Base-by-base conservation (phyloP, 495 filamentous ascomycete genomes). In the Xylaria flabelliformis region DNA sequence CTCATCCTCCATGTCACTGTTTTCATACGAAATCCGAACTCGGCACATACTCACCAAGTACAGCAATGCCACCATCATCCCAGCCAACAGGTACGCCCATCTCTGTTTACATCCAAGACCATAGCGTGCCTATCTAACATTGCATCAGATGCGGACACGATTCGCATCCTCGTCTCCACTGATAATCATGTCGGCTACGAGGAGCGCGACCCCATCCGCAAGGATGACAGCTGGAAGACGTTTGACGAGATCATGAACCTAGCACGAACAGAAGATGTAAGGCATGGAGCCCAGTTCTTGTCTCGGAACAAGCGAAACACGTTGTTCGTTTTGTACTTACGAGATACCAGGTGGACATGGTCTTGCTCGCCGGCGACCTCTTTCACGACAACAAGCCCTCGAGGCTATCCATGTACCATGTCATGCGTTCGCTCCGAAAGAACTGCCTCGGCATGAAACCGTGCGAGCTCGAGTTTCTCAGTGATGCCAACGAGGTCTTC, bases 331-430 rank as follows among this genome's bases (percentile, higher is more conserved):
- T 24, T 4, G 48, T 58, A 46, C 58, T 70, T 32, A 70, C 58
- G 5, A 1, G 58, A 44, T 53, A 15, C 12, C 55, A 87, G 84
- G 85, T 93, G 68, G 96, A 99, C 82, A 98, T 98, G 97, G 91
- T 99, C 8, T 86, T 99, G 13, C 87, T 98, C 24, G 95, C 90
- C 9, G 96, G 96, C 34, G 96, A 99, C 77, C 87, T 99, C 2
- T 99, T 99, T 82, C 96, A 99, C 79, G 96, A 99, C 73, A 99
- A 99, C 76, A 97, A 97, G 78, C 96, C 96, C 6, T 97, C 93
- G n/a, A 88, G 97, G 56, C 97, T 97, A 76, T 88, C 94, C 44
- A 94, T 99, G 92, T 98, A 97, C 78, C 92, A 98, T 73, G 96
- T 98, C 65, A 98, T 98, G 93, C 89, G 94, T 53, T 94, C 92